A percentile compares a stretch with the other conserved stretches of the same genome.
Conservation (phyloP, 148 eudicot genomes). For the Cornus suecica region DNA sequence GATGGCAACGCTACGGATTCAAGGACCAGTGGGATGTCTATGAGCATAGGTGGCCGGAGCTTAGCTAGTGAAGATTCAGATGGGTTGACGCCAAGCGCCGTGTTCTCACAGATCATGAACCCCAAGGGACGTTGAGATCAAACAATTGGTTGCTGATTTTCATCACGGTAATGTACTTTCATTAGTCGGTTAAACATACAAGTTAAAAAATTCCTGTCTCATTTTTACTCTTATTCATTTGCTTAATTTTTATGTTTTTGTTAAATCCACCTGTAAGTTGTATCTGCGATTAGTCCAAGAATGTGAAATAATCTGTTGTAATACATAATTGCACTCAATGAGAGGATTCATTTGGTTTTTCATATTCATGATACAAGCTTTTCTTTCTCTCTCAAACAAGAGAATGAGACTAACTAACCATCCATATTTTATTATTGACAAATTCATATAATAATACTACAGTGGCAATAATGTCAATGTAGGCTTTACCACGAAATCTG, state of each 20-base stretch:
- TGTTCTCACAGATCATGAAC: conserved; percentile 95
- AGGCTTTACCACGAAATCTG: conserved; percentile 11
- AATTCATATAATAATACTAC: neutral
- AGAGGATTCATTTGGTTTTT: neutral
- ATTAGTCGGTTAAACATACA: neutral
- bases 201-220: neutral
- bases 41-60: conserved; percentile 90
- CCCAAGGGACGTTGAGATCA: conserved; percentile 77
- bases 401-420: neutral
- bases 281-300: conserved; percentile 23
- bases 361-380: neutral
- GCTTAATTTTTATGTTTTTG: conserved; percentile 8
- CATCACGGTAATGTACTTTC: neutral
- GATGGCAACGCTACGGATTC: conserved; percentile 68
- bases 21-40: conserved; percentile 59
- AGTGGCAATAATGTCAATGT: neutral
- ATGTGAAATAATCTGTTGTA: conserved; percentile 20
- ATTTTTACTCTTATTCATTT: conserved; percentile 1
- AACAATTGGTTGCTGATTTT: conserved; percentile 1
- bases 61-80: conserved; percentile 83
- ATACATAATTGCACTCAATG: neutral
- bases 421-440: neutral
- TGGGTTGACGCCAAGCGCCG: conserved; percentile 87
- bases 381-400: no score
- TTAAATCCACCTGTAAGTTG: conserved; percentile 18